A percentile compares a stretch with the other conserved stretches of the same genome.
Conservation (phyloP, 345 rosid species). For the Nasturtium officinale region DNA sequence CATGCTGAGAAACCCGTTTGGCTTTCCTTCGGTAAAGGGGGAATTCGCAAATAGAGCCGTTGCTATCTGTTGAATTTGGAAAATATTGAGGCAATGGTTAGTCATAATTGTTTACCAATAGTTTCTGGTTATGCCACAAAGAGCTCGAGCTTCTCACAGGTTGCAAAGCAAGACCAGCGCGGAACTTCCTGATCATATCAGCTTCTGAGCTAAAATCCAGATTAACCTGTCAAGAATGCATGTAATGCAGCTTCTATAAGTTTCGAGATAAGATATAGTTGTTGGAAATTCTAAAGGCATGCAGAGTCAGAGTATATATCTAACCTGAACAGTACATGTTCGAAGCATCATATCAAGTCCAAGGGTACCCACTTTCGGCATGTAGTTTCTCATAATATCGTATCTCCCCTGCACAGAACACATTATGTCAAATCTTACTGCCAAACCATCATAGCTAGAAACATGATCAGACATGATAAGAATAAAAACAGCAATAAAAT, state of each 20-base stretch:
- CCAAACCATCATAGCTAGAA: not conserved
- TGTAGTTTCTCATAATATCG: conserved; percentile 94
- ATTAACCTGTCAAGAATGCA: conserved; percentile 67
- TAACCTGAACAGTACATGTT: conserved; percentile 98
- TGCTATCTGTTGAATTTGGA: conserved; percentile 74
- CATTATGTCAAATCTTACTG: conserved; percentile 37
- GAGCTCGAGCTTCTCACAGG: conserved; percentile 64
- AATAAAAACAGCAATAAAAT: not conserved
- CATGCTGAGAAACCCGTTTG: conserved; percentile 97
- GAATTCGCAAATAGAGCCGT: conserved; percentile 98
- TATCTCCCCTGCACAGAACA: conserved; percentile 85
- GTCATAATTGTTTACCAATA: not conserved
- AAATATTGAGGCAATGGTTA: conserved; percentile 41
- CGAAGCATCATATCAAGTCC: conserved; percentile 99
- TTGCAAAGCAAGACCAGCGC: conserved; percentile 95
- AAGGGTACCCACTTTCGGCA: conserved; percentile 95
- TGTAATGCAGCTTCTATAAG: not conserved
- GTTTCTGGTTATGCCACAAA: conserved; percentile 13
- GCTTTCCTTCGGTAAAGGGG: conserved; percentile 97
- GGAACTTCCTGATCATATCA: conserved; percentile 97
- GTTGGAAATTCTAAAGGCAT: not conserved
- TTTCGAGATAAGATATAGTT: not conserved
- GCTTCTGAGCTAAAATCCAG: conserved; percentile 94
- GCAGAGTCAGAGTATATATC: conserved; percentile 34
- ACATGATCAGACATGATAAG: conserved; percentile 10